These are phyloP conservation scores for Juncus inflexus DNA, from an alignment of 176 grass and related monocot genomes.

Conservation along the genomic window DNA sequence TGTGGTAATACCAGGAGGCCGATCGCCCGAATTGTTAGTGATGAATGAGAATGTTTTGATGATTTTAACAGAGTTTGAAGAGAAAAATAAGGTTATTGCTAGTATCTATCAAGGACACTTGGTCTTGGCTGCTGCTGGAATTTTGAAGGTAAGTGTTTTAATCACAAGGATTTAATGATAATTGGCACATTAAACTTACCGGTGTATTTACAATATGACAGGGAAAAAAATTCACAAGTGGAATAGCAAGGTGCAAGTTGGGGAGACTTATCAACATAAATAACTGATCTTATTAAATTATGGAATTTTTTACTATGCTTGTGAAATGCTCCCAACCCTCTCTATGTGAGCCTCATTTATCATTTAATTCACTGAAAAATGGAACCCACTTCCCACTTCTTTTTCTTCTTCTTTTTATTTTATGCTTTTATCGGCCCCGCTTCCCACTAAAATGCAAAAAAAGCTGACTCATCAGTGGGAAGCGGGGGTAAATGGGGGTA, in stretches of 20 bases:
- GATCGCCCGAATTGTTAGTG: conserved; percentile 32
- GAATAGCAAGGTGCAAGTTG: conserved; percentile 33
- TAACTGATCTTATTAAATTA: conserved; percentile 15
- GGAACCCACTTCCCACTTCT: too few species aligned
- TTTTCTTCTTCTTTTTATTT: too few species aligned
- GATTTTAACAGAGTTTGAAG: conserved; percentile 24
- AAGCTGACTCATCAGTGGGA: too few species aligned
- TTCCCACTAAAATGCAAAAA: too few species aligned
- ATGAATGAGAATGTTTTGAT: conserved; percentile 16
- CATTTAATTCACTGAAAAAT: too few species aligned
- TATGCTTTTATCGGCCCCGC: too few species aligned
- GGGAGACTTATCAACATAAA: conserved; percentile 12
- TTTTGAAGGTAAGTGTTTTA: conserved; percentile 8
- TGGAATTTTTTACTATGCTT: too few species aligned
- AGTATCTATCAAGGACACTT: conserved; percentile 38
- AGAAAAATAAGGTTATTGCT: conserved; percentile 31
- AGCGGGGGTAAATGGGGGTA: too few species aligned
- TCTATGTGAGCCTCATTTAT: too few species aligned
- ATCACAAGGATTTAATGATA: too few species aligned
- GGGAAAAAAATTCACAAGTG: conserved; percentile 23
- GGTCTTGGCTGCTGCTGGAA: conserved; percentile 28
- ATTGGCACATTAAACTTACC: background rate
- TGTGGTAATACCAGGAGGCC: conserved; percentile 29
- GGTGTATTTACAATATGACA: background rate
- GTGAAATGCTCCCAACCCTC: too few species aligned